Conservation (phyloP, 1,139 yeast species). For the Taphrina pruni region DNA sequence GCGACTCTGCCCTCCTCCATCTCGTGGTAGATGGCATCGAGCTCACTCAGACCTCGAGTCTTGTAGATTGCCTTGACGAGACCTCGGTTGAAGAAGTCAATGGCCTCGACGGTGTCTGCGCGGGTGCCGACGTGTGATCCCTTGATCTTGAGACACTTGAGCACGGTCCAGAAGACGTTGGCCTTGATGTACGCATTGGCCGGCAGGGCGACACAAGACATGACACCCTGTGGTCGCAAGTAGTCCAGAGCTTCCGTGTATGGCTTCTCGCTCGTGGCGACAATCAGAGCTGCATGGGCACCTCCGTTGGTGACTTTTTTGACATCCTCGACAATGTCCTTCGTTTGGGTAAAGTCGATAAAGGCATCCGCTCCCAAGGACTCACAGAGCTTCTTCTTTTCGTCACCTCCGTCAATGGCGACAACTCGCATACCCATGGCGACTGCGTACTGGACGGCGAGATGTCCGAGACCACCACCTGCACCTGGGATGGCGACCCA, state of each 20-base stretch:
- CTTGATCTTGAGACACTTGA: slow-evolving; percentile 66
- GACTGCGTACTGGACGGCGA: slow-evolving; percentile 79
- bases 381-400: slow-evolving; percentile 23
- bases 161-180: slow-evolving; percentile 57
- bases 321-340: slow-evolving; percentile 39
- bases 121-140: slow-evolving; percentile 85
- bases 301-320: slow-evolving; percentile 34
- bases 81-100: slow-evolving; percentile 72
- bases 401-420: slow-evolving; percentile 69
- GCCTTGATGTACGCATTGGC: slow-evolving; percentile 37
- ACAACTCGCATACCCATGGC: slow-evolving; percentile 82
- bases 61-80: slow-evolving; percentile 70
- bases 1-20: slow-evolving; percentile 76
- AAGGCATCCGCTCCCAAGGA: slow-evolving; percentile 61
- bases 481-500: slow-evolving; percentile 87
- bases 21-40: slow-evolving; percentile 64
- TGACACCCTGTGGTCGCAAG: slow-evolving; percentile 38
- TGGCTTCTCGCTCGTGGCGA: slow-evolving; percentile 38
- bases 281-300: slow-evolving; percentile 38
- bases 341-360: slow-evolving; percentile 61
- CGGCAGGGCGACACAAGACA: slow-evolving; percentile 41
- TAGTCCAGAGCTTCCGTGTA: slow-evolving; percentile 34
- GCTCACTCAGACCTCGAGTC: slow-evolving; percentile 67
- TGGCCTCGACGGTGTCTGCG: slow-evolving; percentile 77
- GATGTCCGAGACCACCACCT: slow-evolving; percentile 82